These are phyloP conservation scores for Microsporum ferrugineum DNA, from an alignment of 2,329 filamentous ascomycete genomes.

Conservation along the genomic window DNA sequence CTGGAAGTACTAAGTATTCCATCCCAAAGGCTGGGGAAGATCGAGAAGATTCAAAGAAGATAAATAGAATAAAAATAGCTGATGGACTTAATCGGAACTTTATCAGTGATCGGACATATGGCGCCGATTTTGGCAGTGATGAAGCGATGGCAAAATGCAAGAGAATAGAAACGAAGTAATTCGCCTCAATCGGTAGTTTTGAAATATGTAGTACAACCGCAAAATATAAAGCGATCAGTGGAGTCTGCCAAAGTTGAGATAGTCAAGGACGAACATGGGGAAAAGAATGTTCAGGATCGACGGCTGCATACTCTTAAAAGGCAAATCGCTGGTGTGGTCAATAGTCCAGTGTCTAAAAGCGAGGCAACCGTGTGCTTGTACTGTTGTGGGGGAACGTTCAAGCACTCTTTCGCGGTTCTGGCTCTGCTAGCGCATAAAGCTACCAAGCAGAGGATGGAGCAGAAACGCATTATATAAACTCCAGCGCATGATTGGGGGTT, in stretches of 20 bases:
- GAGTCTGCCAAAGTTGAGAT: not conserved
- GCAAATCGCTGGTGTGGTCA: not conserved
- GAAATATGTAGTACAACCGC: not conserved
- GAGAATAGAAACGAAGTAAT: not conserved
- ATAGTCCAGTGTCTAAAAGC: not conserved
- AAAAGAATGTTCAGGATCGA: not conserved
- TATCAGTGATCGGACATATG: not conserved
- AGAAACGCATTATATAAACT: not conserved
- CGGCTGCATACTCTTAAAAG: not conserved
- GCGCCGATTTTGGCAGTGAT: not conserved
- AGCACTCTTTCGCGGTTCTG: not conserved
- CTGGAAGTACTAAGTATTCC: not conserved
- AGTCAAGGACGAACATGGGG: not conserved
- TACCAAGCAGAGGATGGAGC: not conserved
- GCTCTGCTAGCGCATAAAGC: not conserved
- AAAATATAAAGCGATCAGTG: conserved; percentile 1
- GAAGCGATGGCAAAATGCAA: not conserved
- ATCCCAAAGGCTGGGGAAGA: not conserved
- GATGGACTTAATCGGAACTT: not conserved
- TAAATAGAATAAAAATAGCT: not conserved
- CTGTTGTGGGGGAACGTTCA: not conserved
- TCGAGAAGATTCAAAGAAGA: not conserved
- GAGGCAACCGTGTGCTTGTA: not conserved
- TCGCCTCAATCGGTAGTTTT: not conserved
- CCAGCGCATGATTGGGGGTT: not conserved